Percentiles rank a stretch among this genome's conserved stretches.
phyloP scores from a whole-genome alignment of 768 basidiomycete genomes.

The Tulasnella sp. region DNA sequence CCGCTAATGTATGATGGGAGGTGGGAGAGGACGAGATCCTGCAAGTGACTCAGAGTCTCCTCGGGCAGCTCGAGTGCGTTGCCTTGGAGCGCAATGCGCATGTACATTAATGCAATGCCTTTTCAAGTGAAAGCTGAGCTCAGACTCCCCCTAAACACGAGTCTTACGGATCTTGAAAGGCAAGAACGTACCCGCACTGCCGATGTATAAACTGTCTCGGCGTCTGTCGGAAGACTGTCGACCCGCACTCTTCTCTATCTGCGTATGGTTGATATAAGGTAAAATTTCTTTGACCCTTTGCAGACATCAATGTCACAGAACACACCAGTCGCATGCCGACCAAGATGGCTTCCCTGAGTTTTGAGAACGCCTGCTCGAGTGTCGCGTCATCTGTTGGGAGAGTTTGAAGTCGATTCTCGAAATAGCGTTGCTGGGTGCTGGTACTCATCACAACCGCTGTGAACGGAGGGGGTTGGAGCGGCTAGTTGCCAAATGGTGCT shows the following conservation, averaged over 20 bases:
- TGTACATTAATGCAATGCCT: slow-evolving; percentile 20
- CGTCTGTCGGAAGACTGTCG: not conserved
- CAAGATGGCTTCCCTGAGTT: not conserved
- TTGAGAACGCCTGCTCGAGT: not conserved
- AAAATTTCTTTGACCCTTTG: not conserved
- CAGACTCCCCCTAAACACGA: too few species aligned
- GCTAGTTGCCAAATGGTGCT: not conserved
- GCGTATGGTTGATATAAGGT: not conserved
- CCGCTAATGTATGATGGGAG: not conserved
- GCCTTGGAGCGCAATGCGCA: slow-evolving; percentile 11
- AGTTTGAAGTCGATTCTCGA: slow-evolving; percentile 4
- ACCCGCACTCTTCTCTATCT: not conserved
- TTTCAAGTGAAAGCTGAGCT: not conserved
- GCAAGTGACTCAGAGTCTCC: not conserved
- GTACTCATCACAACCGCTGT: not conserved
- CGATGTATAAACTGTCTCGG: not conserved
- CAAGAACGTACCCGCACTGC: not conserved
- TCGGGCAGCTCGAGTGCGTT: not conserved
- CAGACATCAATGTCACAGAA: not conserved
- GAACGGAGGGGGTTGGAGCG: not conserved
- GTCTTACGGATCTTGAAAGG: not conserved
- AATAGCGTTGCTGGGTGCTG: not conserved
- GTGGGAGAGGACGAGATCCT: not conserved
- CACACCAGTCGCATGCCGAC: not conserved
- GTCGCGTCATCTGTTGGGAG: not conserved